A percentile compares a stretch with the other conserved stretches of the same genome.
Evolutionary conservation across 2,329 filamentous ascomycete genomes (phyloP).

Genomic region (Clonostachys rosea): DNA sequence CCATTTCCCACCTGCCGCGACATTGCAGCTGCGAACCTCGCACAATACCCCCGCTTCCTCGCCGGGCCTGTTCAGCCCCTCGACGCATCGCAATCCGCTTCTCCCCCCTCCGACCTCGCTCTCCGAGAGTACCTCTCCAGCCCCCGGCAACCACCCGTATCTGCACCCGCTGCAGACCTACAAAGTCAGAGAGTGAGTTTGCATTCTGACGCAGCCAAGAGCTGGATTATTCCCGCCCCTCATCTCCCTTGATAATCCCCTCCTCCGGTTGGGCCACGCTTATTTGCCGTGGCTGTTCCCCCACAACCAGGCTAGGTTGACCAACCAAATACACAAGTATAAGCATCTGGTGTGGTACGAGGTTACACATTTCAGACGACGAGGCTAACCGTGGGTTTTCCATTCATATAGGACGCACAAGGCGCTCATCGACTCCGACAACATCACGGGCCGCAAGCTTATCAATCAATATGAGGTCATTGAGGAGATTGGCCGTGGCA

Average conservation of each 20-base stretch:
- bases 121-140: slow-evolving; percentile 51
- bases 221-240: slow-evolving; percentile 1
- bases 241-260: slow-evolving; percentile 1
- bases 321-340: not conserved
- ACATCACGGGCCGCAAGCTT: slow-evolving; percentile 83
- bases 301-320: not conserved
- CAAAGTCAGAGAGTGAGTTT: slow-evolving; percentile 70
- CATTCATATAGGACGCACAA: slow-evolving; percentile 66
- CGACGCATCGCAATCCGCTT: slow-evolving; percentile 25
- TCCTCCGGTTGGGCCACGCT: too few relatives aligned
- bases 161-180: slow-evolving; percentile 69
- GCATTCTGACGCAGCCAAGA: not conserved
- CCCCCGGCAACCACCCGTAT: slow-evolving; percentile 51
- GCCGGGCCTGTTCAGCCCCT: slow-evolving; percentile 56
- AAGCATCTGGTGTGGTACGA: too few relatives aligned
- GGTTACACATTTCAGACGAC: too few relatives aligned
- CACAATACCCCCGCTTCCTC: slow-evolving; percentile 56
- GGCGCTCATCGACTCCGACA: slow-evolving; percentile 85
- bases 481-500: slow-evolving; percentile 90
- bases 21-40: slow-evolving; percentile 41
- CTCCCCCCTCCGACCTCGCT: slow-evolving; percentile 30
- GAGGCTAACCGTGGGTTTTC: not conserved
- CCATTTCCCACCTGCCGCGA: slow-evolving; percentile 25
- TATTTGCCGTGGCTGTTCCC: too few relatives aligned
- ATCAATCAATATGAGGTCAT: slow-evolving; percentile 99